phyloP scores from a whole-genome alignment of 2,329 filamentous ascomycete genomes.

The Fusarium heterosporum region DNA sequence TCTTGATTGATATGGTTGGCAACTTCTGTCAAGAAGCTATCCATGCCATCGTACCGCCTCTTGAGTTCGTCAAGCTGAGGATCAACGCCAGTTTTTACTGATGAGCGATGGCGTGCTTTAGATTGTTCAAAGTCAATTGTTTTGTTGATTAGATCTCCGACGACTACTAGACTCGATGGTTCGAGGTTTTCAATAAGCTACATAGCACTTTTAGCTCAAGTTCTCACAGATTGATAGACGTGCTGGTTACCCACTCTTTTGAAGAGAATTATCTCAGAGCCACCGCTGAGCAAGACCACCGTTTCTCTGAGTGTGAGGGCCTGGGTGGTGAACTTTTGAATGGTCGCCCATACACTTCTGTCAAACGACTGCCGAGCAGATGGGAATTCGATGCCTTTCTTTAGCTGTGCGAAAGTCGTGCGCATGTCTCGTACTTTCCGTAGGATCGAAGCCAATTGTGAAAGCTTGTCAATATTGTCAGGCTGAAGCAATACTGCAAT shows the following conservation, averaged over 20 bases:
- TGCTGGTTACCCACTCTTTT: constrained; percentile 57
- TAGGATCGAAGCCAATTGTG: constrained; percentile 69
- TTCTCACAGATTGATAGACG: neutral
- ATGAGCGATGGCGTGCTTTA: constrained; percentile 75
- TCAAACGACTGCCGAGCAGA: constrained; percentile 65
- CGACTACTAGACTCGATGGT: constrained; percentile 66
- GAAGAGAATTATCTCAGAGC: constrained; percentile 36
- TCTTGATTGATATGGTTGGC: constrained; percentile 71
- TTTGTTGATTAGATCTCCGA: constrained; percentile 78
- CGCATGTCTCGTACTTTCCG: constrained; percentile 82
- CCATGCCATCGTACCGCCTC: constrained; percentile 80
- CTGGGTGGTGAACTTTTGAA: constrained; percentile 77
- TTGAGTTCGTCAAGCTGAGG: constrained; percentile 81
- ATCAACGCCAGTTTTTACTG: constrained; percentile 79
- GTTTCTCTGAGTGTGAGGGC: constrained; percentile 76
- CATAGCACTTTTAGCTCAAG: constrained; percentile 16
- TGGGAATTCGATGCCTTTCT: constrained; percentile 77
- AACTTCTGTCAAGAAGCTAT: constrained; percentile 76
- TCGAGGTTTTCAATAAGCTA: constrained; percentile 72
- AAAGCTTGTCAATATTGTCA: constrained; percentile 71
- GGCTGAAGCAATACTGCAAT: constrained; percentile 74
- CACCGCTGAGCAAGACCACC: constrained; percentile 52
- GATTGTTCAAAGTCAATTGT: constrained; percentile 86
- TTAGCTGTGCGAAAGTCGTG: constrained; percentile 74
- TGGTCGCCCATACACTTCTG: constrained; percentile 77